phyloP scores from a whole-genome alignment of 129 eudicot genomes.

The Chrysanthemum makinoi region DNA sequence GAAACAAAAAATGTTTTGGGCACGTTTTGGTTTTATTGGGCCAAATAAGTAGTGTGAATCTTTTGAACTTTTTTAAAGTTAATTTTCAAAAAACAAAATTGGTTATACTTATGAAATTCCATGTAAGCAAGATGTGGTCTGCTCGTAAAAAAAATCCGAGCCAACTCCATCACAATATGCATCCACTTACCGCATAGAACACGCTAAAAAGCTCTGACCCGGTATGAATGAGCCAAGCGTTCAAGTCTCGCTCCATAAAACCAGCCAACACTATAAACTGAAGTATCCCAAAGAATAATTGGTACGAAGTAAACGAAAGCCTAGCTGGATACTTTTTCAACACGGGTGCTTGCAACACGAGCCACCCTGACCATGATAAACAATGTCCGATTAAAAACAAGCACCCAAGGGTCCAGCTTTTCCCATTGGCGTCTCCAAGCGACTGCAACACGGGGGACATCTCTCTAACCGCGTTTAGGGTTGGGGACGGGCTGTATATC shows the following conservation, averaged over 20 bases:
- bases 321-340: conserved; percentile 90
- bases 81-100: too few species aligned
- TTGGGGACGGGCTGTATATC: conserved; percentile 72
- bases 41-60: too few species aligned
- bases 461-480: conserved; percentile 33
- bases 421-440: conserved; percentile 73
- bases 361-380: conserved; percentile 94
- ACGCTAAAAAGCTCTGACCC: conserved; percentile 93
- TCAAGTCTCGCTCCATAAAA: conserved; percentile 70
- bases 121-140: conserved; percentile 7
- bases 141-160: neutral
- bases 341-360: conserved; percentile 84
- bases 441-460: conserved; percentile 42
- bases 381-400: conserved; percentile 88
- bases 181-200: conserved; percentile 76
- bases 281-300: conserved; percentile 82
- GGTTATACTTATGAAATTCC: neutral
- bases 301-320: conserved; percentile 88
- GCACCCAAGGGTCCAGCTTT: conserved; percentile 95
- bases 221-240: conserved; percentile 85
- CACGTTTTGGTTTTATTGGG: neutral
- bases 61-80: too few species aligned
- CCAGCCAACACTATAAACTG: conserved; percentile 84
- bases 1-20: neutral
- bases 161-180: neutral